Percentiles rank a stretch among this genome's conserved stretches.
These are phyloP conservation scores for Podospora pseudoanserina DNA, from an alignment of 495 filamentous ascomycete genomes.

Conservation along the genomic window DNA sequence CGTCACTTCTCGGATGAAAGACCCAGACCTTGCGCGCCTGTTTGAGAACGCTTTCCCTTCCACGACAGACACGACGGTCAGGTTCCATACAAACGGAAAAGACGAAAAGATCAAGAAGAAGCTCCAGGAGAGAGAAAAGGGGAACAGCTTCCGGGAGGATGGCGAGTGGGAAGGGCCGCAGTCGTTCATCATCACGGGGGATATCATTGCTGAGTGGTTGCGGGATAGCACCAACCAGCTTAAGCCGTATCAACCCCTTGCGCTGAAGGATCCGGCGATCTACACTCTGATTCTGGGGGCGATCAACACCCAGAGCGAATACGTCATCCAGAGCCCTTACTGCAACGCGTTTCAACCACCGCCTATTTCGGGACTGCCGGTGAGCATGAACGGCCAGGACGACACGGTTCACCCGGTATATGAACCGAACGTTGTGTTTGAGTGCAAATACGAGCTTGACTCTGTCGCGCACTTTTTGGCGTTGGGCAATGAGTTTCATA, in stretches of 20 bases:
- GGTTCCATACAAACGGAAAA: constrained; percentile 50
- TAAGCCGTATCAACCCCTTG: constrained; percentile 79
- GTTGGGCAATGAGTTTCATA: constrained; percentile 79
- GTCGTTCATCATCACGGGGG: constrained; percentile 96
- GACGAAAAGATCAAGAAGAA: constrained; percentile 34
- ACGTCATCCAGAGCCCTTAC: constrained; percentile 90
- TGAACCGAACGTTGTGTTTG: constrained; percentile 80
- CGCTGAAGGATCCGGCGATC: constrained; percentile 70
- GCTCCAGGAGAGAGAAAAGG: constrained; percentile 11
- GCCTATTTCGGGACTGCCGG: constrained; percentile 65
- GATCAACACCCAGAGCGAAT: constrained; percentile 95
- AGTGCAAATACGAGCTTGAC: constrained; percentile 99
- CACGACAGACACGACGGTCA: constrained; percentile 86
- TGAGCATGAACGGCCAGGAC: constrained; percentile 68
- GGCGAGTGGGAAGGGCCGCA: constrained; percentile 77
- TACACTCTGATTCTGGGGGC: constrained; percentile 82
- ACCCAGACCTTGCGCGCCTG: constrained; percentile 84
- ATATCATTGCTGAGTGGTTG: constrained; percentile 97
- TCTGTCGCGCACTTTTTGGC: constrained; percentile 89
- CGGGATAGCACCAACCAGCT: constrained; percentile 97
- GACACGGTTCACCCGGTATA: constrained; percentile 85
- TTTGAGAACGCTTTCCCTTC: constrained; percentile 99
- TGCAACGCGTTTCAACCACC: constrained; percentile 99
- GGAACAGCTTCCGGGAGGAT: constrained; percentile 35
- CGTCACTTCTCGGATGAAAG: constrained; percentile 71